Conservation (phyloP, 75 land plant species). For the Isoetes taiwanensis region DNA sequence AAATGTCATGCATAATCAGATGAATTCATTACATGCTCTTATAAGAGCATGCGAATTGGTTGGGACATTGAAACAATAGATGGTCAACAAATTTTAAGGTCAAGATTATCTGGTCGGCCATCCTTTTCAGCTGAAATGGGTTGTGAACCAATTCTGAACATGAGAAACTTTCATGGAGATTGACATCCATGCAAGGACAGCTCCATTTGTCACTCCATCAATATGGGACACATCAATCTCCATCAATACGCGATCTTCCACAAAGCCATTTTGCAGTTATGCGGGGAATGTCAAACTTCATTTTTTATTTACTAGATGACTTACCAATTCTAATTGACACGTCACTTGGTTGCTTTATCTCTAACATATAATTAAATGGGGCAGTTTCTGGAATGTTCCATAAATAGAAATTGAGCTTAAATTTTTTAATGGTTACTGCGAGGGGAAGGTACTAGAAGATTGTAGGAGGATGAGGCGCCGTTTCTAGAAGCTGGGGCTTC, state of each 20-base stretch:
- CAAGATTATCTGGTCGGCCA: constrained; percentile 41
- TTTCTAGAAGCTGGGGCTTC: no score
- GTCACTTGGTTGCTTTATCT: constrained; percentile 75
- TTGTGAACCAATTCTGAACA: constrained; percentile 90
- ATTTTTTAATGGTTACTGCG: no score
- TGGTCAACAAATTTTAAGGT: constrained; percentile 40
- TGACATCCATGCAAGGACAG: no score
- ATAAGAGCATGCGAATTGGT: constrained; percentile 53
- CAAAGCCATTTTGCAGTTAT: constrained; percentile 93
- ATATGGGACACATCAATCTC: no score
- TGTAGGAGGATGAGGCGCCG: no score
- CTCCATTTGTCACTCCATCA: no score
- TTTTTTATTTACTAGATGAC: constrained; percentile 80
- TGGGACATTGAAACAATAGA: constrained; percentile 31
- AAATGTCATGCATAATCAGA: constrained; percentile 51
- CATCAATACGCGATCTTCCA: constrained; percentile 75
- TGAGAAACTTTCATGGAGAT: constrained; percentile 78
- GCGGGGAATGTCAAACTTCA: constrained; percentile 95
- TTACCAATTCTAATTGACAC: constrained; percentile 85
- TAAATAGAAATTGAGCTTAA: no score
- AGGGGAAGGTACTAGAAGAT: no score
- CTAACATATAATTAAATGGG: no score
- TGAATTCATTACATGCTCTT: constrained; percentile 71
- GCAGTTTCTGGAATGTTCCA: no score
- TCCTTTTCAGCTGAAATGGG: constrained; percentile 85